A percentile compares a stretch with the other conserved stretches of the same genome.
Evolutionary conservation across 805 yeast species (phyloP).

Genomic region (Torulaspora gathmanii): DNA sequence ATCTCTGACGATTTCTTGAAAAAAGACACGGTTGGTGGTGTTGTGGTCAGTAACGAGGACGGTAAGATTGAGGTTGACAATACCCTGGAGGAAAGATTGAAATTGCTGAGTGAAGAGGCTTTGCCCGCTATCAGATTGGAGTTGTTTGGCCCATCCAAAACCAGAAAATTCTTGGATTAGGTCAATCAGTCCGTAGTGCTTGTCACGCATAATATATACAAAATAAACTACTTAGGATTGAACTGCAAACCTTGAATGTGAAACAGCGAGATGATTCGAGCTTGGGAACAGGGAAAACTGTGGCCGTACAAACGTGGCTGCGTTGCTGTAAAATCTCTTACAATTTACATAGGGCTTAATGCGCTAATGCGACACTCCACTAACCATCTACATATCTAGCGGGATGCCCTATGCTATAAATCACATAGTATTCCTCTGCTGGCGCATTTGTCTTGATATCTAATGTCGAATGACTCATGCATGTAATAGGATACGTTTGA

Average conservation of each 20-base stretch:
- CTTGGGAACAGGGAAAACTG: too few species aligned
- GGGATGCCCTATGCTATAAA: too few species aligned
- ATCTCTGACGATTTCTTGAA: conserved; percentile 59
- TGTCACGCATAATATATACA: conserved; percentile 1
- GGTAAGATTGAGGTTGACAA: conserved; percentile 88
- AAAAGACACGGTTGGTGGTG: conserved; percentile 79
- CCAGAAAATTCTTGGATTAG: conserved; percentile 89
- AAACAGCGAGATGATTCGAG: not conserved
- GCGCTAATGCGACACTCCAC: too few species aligned
- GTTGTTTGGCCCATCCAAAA: conserved; percentile 74
- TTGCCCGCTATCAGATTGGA: conserved; percentile 91
- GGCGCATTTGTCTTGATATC: too few species aligned
- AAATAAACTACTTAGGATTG: not conserved
- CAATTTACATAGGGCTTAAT: too few species aligned
- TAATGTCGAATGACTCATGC: too few species aligned
- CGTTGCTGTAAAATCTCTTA: too few species aligned
- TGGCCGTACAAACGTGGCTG: too few species aligned
- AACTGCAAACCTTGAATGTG: not conserved
- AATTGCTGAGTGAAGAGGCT: conserved; percentile 73
- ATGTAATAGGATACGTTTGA: too few species aligned
- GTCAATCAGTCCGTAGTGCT: not conserved
- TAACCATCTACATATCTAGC: too few species aligned
- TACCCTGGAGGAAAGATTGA: conserved; percentile 91
- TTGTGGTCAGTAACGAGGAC: conserved; percentile 57
- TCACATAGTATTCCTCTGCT: too few species aligned